These are phyloP conservation scores for Coriaria nepalensis DNA, from an alignment of 306 rosid species.

Conservation along the genomic window DNA sequence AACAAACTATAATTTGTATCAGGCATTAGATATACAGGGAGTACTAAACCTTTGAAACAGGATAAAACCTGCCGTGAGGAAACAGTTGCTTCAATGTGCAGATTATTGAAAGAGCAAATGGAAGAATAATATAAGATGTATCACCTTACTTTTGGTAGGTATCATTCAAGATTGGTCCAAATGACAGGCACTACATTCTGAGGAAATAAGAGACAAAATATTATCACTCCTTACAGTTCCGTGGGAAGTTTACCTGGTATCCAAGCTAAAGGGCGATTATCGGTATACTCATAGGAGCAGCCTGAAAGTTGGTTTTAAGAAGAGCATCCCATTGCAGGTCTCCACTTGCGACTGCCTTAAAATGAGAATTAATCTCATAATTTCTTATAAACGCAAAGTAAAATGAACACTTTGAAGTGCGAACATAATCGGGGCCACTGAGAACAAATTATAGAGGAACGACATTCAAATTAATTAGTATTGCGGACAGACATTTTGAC, in stretches of 20 bases:
- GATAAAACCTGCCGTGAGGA: too few species aligned
- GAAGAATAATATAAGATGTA: constrained; percentile 13
- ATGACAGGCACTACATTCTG: constrained; percentile 86
- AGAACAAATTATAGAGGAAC: background rate
- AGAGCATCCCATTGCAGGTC: constrained; percentile 61
- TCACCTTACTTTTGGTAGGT: constrained; percentile 77
- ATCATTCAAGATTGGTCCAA: constrained; percentile 76
- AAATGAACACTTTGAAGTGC: background rate
- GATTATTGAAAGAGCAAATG: background rate
- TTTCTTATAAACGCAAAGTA: constrained; percentile 2
- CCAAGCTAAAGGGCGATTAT: constrained; percentile 75
- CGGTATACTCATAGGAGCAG: constrained; percentile 77
- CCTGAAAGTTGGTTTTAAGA: constrained; percentile 63
- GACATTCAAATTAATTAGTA: too few species aligned
- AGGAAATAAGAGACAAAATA: constrained; percentile 19
- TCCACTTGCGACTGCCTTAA: constrained; percentile 70
- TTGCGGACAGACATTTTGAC: background rate
- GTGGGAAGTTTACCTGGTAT: constrained; percentile 51
- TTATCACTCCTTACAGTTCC: constrained; percentile 5
- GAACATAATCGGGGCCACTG: background rate
- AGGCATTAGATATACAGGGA: too few species aligned
- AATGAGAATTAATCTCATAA: constrained; percentile 7
- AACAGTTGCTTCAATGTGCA: too few species aligned
- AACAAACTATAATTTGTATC: background rate
- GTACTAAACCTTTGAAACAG: too few species aligned